phyloP scores from a whole-genome alignment of 805 yeast species.

The Kodamaea fukazawae region DNA sequence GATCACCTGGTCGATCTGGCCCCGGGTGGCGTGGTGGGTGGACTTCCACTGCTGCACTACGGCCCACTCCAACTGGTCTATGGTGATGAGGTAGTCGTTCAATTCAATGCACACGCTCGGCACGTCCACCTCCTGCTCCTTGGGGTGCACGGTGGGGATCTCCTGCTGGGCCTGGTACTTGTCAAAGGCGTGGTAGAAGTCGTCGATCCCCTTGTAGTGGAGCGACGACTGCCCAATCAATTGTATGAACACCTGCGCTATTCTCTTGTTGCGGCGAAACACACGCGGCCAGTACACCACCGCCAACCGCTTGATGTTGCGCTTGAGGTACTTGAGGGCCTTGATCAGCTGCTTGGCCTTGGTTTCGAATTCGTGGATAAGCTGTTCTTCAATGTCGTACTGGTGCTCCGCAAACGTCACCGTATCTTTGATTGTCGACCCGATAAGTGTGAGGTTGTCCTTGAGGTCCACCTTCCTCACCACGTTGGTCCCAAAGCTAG shows the following conservation, averaged over 20 bases:
- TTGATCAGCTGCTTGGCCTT: conserved; percentile 26
- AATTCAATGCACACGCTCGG: conserved; percentile 27
- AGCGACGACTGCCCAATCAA: conserved; percentile 36
- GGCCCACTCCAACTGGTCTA: conserved; percentile 16
- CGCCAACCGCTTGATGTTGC: conserved; percentile 25
- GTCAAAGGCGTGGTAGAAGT: conserved; percentile 31
- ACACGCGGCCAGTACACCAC: conserved; percentile 25
- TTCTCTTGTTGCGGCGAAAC: conserved; percentile 31
- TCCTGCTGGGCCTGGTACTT: conserved; percentile 25
- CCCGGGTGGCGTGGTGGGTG: conserved; percentile 27
- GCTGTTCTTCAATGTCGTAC: conserved; percentile 13
- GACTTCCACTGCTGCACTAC: conserved; percentile 22
- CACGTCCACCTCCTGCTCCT: conserved; percentile 26
- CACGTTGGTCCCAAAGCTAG: conserved; percentile 7
- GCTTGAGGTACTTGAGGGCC: conserved; percentile 40
- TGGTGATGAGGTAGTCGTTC: conserved; percentile 20
- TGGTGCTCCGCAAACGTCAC: conserved; percentile 7
- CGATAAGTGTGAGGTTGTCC: conserved; percentile 13
- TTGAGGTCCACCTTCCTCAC: conserved; percentile 11
- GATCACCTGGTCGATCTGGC: conserved; percentile 40
- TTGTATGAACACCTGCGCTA: conserved; percentile 28
- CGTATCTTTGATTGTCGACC: conserved; percentile 12
- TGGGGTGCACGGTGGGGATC: conserved; percentile 35
- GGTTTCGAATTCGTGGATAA: conserved; percentile 13
- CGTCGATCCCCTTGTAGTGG: conserved; percentile 32